A percentile compares a stretch with the other conserved stretches of the same genome.
These are phyloP conservation scores for Thraustochytrium sp. DNA, from an alignment of 352 stramenopile genomes.

Conservation along the genomic window DNA sequence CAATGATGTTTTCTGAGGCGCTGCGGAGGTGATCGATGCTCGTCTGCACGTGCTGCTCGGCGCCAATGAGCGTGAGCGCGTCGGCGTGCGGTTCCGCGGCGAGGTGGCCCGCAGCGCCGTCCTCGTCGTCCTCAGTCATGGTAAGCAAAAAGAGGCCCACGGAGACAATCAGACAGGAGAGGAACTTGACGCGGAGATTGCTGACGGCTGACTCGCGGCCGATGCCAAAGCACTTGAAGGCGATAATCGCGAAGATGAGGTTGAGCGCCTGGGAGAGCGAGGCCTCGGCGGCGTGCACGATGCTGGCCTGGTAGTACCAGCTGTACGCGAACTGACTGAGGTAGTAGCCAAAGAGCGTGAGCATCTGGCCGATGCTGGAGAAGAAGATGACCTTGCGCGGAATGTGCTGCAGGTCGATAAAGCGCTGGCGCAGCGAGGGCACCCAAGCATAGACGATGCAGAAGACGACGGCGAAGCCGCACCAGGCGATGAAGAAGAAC, in stretches of 20 bases:
- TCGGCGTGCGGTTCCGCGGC: neutral
- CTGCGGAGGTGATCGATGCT: neutral
- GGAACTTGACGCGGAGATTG: slow-evolving; percentile 34
- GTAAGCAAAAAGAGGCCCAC: slow-evolving; percentile 39
- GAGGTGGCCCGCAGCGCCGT: neutral
- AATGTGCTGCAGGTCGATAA: slow-evolving; percentile 39
- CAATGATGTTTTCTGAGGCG: neutral
- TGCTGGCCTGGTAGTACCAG: slow-evolving; percentile 44
- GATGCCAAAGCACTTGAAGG: slow-evolving; percentile 33
- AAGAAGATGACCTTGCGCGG: slow-evolving; percentile 27
- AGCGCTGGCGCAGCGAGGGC: slow-evolving; percentile 4
- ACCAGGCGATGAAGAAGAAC: slow-evolving; percentile 47
- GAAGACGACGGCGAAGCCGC: slow-evolving; percentile 28
- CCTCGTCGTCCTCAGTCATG: neutral
- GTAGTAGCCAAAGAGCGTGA: slow-evolving; percentile 44
- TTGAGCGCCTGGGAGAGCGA: slow-evolving; percentile 37
- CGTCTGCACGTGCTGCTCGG: neutral
- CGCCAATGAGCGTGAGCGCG: neutral
- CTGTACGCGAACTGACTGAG: slow-evolving; percentile 31
- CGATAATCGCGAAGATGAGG: slow-evolving; percentile 36
- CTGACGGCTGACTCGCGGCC: slow-evolving; percentile 33
- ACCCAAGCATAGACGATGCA: neutral
- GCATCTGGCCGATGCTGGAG: slow-evolving; percentile 6
- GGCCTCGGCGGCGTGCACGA: slow-evolving; percentile 42
- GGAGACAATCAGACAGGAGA: slow-evolving; percentile 31